phyloP scores from a whole-genome alignment of 305 asterid species.

The Plantago rigida region DNA sequence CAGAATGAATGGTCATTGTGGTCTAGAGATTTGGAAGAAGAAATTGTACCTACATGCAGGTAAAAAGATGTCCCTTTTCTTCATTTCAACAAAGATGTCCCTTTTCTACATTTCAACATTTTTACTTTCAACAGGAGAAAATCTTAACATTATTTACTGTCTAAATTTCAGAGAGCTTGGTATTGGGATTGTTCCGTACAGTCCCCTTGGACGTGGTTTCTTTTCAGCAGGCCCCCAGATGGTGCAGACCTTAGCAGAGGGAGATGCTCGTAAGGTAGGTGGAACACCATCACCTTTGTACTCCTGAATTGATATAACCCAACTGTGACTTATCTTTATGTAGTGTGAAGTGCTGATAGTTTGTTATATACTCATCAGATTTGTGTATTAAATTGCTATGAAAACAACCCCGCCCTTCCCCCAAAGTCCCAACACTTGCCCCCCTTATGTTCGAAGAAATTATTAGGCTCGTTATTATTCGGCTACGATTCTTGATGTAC shows the following conservation, averaged over 20 bases:
- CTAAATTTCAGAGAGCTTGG: conserved; percentile 60
- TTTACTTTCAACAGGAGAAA: background rate
- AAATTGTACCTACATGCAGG: conserved; percentile 72
- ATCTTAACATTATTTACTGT: background rate
- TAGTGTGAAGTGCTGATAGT: too few relatives aligned
- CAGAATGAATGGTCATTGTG: conserved; percentile 77
- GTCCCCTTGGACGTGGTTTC: conserved; percentile 83
- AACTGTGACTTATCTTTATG: too few relatives aligned
- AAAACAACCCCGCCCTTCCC: too few relatives aligned
- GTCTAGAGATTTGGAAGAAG: conserved; percentile 68
- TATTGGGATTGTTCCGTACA: conserved; percentile 67
- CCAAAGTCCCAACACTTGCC: too few relatives aligned
- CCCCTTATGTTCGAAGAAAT: too few relatives aligned
- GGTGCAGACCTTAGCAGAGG: conserved; percentile 42
- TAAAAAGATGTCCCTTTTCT: conserved; percentile 2
- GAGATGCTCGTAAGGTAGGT: conserved; percentile 61
- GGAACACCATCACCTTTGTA: background rate
- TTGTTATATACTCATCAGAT: too few relatives aligned
- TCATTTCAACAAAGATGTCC: background rate
- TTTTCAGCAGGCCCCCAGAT: conserved; percentile 51
- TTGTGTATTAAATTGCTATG: too few relatives aligned
- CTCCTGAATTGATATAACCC: too few relatives aligned
- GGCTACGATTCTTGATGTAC: too few relatives aligned
- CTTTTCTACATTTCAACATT: conserved; percentile 1
- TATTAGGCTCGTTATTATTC: too few relatives aligned